phyloP scores from a whole-genome alignment of 192 early-diverging fungal species.

The Entomortierella beljakovae region DNA sequence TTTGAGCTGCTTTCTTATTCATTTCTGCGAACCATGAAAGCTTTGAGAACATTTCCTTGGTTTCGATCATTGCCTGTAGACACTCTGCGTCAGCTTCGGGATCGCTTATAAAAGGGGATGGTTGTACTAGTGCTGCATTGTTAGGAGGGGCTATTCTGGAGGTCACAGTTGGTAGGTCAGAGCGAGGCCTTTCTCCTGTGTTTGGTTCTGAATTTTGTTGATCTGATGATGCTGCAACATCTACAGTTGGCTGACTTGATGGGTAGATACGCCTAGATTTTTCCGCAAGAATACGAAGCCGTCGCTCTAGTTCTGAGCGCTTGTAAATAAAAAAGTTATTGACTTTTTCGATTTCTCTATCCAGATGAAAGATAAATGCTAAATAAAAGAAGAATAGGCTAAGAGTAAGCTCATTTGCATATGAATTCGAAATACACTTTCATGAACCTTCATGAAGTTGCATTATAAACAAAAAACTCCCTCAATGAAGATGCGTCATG shows the following conservation, averaged over 20 bases:
- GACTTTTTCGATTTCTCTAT: slow-evolving; percentile 89
- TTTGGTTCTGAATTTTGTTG: background rate
- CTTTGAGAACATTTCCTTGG: slow-evolving; percentile 58
- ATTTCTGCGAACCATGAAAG: slow-evolving; percentile 64
- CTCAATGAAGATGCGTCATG: too few species aligned
- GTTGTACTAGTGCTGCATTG: slow-evolving; percentile 13
- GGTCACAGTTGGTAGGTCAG: slow-evolving; percentile 36
- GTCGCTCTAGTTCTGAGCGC: slow-evolving; percentile 76
- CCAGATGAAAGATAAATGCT: slow-evolving; percentile 84
- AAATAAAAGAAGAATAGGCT: slow-evolving; percentile 11
- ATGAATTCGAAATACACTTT: too few species aligned
- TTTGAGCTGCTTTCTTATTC: slow-evolving; percentile 61
- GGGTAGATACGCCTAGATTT: slow-evolving; percentile 54
- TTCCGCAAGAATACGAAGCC: slow-evolving; percentile 69
- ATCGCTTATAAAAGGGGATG: slow-evolving; percentile 49
- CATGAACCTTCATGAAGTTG: background rate
- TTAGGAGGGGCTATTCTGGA: background rate
- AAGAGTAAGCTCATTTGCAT: background rate
- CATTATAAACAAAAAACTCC: too few species aligned
- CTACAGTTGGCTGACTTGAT: background rate
- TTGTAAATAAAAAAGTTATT: slow-evolving; percentile 85
- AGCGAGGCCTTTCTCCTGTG: slow-evolving; percentile 4
- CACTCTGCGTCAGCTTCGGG: slow-evolving; percentile 57
- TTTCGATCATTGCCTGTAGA: slow-evolving; percentile 58
- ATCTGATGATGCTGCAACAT: background rate